A percentile compares a stretch with the other conserved stretches of the same genome.
Conservation (phyloP, 2,329 filamentous ascomycete species). For the Ascochyta rabiei region DNA sequence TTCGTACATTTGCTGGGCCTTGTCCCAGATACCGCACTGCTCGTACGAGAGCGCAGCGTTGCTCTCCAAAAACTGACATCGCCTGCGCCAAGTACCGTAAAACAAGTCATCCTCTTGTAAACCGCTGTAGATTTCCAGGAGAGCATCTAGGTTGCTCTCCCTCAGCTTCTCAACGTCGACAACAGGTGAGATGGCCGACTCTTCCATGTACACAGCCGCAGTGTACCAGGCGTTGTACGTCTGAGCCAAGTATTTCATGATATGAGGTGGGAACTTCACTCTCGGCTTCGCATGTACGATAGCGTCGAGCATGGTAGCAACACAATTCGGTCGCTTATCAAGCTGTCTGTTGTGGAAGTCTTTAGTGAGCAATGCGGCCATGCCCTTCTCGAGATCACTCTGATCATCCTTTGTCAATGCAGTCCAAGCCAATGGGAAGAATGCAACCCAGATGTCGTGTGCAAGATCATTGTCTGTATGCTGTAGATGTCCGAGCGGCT, state of each 20-base stretch:
- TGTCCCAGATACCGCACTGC: conserved; percentile 99
- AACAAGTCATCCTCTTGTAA: conserved; percentile 96
- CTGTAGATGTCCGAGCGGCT: conserved; percentile 89
- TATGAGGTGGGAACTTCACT: conserved; percentile 92
- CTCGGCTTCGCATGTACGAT: conserved; percentile 82
- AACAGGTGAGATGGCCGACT: conserved; percentile 81
- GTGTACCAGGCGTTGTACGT: conserved; percentile 98
- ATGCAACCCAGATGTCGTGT: conserved; percentile 85
- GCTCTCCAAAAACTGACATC: conserved; percentile 95
- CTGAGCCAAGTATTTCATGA: conserved; percentile 91
- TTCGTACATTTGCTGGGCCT: conserved; percentile 96
- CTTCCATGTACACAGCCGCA: conserved; percentile 87
- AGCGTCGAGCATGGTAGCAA: conserved; percentile 89
- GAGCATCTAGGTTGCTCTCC: conserved; percentile 93
- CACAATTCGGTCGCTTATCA: conserved; percentile 92
- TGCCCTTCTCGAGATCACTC: conserved; percentile 84
- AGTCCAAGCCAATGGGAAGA: conserved; percentile 96
- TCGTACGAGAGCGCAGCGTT: conserved; percentile 97
- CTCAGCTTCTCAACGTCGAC: conserved; percentile 83
- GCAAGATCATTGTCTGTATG: conserved; percentile 83
- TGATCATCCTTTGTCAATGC: conserved; percentile 86
- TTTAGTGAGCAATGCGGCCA: conserved; percentile 89
- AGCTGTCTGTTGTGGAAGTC: conserved; percentile 95
- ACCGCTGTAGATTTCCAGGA: conserved; percentile 90
- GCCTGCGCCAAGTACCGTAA: conserved; percentile 93